A percentile compares a stretch with the other conserved stretches of the same genome.
These are phyloP conservation scores for Tetrahymena thermophila DNA, from an alignment of 73 alveolate genomes.

Conservation along the genomic window DNA sequence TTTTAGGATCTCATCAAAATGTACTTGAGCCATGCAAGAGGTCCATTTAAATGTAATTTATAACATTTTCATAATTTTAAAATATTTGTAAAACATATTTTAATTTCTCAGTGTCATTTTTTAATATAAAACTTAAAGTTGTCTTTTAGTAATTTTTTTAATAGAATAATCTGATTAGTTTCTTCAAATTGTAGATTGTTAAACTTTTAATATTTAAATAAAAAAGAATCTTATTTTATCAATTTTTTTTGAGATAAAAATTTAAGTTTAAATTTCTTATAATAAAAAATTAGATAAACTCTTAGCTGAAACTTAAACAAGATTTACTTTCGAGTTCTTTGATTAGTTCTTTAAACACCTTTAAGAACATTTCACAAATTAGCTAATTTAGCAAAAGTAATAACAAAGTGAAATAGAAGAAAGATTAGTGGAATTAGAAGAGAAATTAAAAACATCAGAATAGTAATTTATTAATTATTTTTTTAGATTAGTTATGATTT, in stretches of 20 bases:
- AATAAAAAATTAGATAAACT: not conserved
- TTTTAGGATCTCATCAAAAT: not conserved
- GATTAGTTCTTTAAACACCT: not conserved
- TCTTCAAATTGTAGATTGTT: too few relatives aligned
- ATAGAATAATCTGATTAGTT: too few relatives aligned
- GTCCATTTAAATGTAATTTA: not conserved
- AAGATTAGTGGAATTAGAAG: not conserved
- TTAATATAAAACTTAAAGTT: too few relatives aligned
- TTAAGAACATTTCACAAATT: not conserved
- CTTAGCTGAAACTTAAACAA: not conserved
- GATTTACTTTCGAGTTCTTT: not conserved
- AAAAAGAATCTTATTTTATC: too few relatives aligned
- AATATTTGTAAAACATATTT: too few relatives aligned
- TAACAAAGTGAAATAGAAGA: not conserved
- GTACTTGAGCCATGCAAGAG: not conserved
- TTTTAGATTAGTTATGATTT: not conserved
- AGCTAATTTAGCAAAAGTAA: not conserved
- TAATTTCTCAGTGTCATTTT: too few relatives aligned
- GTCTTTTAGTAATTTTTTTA: too few relatives aligned
- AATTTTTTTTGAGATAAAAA: too few relatives aligned
- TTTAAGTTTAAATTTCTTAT: too few relatives aligned
- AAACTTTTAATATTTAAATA: too few relatives aligned
- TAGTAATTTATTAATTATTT: not conserved
- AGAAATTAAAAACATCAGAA: not conserved
- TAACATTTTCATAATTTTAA: not conserved